These are phyloP conservation scores for Circinella minor DNA, from an alignment of 371 early-diverging fungal species.

Conservation along the genomic window DNA sequence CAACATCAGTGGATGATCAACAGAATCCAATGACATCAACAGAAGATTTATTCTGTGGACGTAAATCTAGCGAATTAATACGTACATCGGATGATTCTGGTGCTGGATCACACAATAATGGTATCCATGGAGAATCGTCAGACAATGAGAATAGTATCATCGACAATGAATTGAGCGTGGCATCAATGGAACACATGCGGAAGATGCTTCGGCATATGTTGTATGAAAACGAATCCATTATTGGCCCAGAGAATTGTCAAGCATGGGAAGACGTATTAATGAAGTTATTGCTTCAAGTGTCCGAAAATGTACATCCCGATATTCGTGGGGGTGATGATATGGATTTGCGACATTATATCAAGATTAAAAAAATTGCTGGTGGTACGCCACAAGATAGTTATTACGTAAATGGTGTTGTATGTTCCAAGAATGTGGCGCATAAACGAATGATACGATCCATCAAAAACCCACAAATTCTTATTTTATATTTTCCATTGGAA, in stretches of 20 bases:
- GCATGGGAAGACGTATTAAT: constrained; percentile 84
- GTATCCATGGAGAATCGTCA: neutral
- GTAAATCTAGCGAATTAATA: neutral
- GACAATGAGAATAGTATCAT: constrained; percentile 14
- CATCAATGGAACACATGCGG: constrained; percentile 67
- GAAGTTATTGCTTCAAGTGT: constrained; percentile 72
- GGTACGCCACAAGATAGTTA: constrained; percentile 79
- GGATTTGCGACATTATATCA: constrained; percentile 90
- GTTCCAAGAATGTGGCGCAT: constrained; percentile 90
- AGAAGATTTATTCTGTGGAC: neutral
- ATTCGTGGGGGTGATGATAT: constrained; percentile 80
- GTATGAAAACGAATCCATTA: constrained; percentile 57
- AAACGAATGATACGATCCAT: constrained; percentile 81
- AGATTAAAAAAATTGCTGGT: constrained; percentile 95
- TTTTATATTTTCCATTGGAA: constrained; percentile 88
- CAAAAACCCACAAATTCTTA: constrained; percentile 77
- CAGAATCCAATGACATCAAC: neutral
- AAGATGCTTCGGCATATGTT: constrained; percentile 60
- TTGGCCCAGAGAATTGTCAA: constrained; percentile 26
- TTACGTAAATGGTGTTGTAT: constrained; percentile 87
- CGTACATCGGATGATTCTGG: neutral
- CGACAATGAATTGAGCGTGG: constrained; percentile 60
- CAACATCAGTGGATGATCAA: neutral
- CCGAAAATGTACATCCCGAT: constrained; percentile 72
- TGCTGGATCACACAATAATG: neutral